phyloP scores from a whole-genome alignment of 805 yeast species.

The Wickerhamiella occidentalis region DNA sequence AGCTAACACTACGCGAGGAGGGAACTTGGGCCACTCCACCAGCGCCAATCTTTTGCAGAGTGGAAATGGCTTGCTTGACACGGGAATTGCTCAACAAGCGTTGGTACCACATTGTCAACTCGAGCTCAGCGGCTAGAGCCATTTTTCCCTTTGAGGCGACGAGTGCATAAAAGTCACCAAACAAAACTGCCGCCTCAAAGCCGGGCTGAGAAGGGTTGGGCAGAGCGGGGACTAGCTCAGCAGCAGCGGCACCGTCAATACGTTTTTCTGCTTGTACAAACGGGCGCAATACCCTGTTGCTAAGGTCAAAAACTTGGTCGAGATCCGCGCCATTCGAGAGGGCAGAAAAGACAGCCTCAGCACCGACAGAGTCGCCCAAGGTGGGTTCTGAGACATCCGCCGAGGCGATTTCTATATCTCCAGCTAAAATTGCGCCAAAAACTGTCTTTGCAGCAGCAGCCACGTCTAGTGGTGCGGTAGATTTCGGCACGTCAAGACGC shows the following conservation, averaged over 20 bases:
- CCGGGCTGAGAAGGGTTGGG: slow-evolving; percentile 26
- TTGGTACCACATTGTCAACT: slow-evolving; percentile 27
- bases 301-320: slow-evolving; percentile 29
- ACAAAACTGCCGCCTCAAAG: slow-evolving; percentile 34
- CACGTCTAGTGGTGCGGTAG: slow-evolving; percentile 12
- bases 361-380: slow-evolving; percentile 13
- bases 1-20: neutral
- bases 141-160: slow-evolving; percentile 26
- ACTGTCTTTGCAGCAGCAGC: slow-evolving; percentile 29
- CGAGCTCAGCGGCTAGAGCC: slow-evolving; percentile 25
- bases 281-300: slow-evolving; percentile 7
- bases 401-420: slow-evolving; percentile 21
- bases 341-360: slow-evolving; percentile 38
- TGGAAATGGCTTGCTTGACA: slow-evolving; percentile 22
- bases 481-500: slow-evolving; percentile 19
- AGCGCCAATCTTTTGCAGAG: slow-evolving; percentile 13
- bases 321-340: slow-evolving; percentile 23
- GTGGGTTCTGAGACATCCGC: slow-evolving; percentile 21
- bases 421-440: slow-evolving; percentile 32
- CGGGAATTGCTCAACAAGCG: slow-evolving; percentile 22
- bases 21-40: neutral
- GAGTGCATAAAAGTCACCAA: slow-evolving; percentile 34
- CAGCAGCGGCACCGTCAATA: slow-evolving; percentile 19
- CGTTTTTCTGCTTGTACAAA: slow-evolving; percentile 17
- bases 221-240: slow-evolving; percentile 19